phyloP scores from a whole-genome alignment of 345 rosid genomes.

The Kandelia obovata region DNA sequence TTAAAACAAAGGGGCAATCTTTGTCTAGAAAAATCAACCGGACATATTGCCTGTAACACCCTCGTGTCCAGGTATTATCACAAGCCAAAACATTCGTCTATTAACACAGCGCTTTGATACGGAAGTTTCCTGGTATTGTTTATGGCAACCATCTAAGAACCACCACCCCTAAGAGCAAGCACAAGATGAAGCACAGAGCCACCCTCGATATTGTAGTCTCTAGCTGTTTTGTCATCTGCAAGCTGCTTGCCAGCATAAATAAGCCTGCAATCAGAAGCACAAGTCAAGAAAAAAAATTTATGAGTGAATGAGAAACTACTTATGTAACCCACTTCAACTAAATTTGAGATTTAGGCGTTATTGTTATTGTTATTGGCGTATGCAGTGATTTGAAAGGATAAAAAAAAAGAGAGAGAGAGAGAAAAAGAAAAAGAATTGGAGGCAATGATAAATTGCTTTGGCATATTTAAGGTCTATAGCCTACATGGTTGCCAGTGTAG shows the following conservation, averaged over 20 bases:
- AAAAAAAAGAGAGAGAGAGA: neutral
- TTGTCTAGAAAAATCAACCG: no score
- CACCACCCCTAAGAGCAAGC: conserved; percentile 91
- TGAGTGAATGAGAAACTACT: neutral
- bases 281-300: neutral
- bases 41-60: no score
- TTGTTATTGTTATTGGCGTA: no score
- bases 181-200: conserved; percentile 99
- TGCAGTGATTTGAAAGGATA: neutral
- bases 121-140: no score
- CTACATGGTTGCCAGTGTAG: neutral
- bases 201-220: conserved; percentile 89
- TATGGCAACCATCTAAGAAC: neutral
- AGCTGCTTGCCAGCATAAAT: conserved; percentile 96
- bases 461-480: neutral
- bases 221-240: conserved; percentile 90
- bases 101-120: no score
- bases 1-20: no score
- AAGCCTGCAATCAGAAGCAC: conserved; percentile 31
- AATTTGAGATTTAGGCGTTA: neutral
- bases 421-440: neutral
- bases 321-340: neutral
- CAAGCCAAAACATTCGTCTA: no score
- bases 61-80: no score
- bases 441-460: neutral